These are phyloP conservation scores for Aspergillus caelatus DNA, from an alignment of 2,329 filamentous ascomycete species.

Conservation along the genomic window DNA sequence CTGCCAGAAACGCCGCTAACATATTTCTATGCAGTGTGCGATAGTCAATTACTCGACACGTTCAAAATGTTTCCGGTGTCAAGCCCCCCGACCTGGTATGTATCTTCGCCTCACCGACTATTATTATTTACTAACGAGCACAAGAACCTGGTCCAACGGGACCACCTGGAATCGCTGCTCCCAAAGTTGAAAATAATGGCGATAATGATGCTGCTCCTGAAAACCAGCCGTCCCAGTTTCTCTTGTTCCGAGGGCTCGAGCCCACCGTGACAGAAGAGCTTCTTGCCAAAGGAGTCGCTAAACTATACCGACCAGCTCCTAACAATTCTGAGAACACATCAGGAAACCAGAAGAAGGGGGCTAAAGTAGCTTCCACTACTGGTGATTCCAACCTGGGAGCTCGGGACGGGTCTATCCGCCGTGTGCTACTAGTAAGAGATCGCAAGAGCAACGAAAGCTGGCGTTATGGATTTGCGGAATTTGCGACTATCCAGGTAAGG, in stretches of 20 bases:
- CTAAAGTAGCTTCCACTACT: slow-evolving; percentile 59
- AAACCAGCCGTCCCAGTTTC: slow-evolving; percentile 70
- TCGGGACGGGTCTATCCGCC: slow-evolving; percentile 71
- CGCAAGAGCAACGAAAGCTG: slow-evolving; percentile 71
- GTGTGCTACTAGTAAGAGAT: slow-evolving; percentile 77
- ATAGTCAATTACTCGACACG: slow-evolving; percentile 61
- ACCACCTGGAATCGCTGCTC: slow-evolving; percentile 42
- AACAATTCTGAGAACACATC: slow-evolving; percentile 38
- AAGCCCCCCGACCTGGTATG: slow-evolving; percentile 57
- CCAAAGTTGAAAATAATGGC: slow-evolving; percentile 53
- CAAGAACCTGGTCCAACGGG: slow-evolving; percentile 31
- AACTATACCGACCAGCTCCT: slow-evolving; percentile 64
- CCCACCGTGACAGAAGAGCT: slow-evolving; percentile 71
- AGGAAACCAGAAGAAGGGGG: slow-evolving; percentile 47
- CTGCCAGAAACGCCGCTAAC: background rate
- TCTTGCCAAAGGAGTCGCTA: slow-evolving; percentile 72
- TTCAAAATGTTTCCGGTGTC: slow-evolving; percentile 61
- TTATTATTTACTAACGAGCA: slow-evolving; percentile 17
- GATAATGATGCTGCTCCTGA: slow-evolving; percentile 59
- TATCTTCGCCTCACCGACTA: slow-evolving; percentile 2
- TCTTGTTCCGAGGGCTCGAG: slow-evolving; percentile 73
- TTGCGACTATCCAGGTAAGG: slow-evolving; percentile 66
- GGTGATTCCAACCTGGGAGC: slow-evolving; percentile 68
- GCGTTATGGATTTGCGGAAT: slow-evolving; percentile 84
- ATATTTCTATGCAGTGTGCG: slow-evolving; percentile 48